These are phyloP conservation scores for Chrysoporthe austroafricana DNA, from an alignment of 2,329 filamentous ascomycete species.

Conservation along the genomic window DNA sequence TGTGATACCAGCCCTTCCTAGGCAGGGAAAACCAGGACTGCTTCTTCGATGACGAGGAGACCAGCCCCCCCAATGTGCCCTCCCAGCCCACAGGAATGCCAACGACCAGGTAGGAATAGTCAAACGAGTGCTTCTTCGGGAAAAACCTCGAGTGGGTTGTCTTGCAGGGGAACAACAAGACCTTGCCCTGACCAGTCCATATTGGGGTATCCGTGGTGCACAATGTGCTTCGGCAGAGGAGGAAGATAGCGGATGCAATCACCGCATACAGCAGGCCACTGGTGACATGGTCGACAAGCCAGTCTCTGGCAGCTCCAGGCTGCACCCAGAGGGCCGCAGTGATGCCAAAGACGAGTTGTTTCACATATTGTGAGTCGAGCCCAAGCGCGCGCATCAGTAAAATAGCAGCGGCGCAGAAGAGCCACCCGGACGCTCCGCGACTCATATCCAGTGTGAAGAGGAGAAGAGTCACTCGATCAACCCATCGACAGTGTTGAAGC, in stretches of 20 bases:
- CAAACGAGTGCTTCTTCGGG: constrained; percentile 69
- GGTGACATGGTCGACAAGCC: not conserved
- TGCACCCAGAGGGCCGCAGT: constrained; percentile 1
- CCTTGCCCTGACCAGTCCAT: constrained; percentile 32
- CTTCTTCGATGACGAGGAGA: constrained; percentile 49
- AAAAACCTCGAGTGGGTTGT: constrained; percentile 70
- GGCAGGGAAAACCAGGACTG: constrained; percentile 23
- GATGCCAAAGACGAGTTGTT: constrained; percentile 20
- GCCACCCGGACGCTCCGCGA: constrained; percentile 17
- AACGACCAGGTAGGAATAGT: constrained; percentile 71
- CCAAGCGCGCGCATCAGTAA: constrained; percentile 14
- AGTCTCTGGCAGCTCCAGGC: not conserved
- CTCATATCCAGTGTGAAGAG: constrained; percentile 23
- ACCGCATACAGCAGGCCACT: constrained; percentile 9
- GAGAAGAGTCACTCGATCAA: not conserved
- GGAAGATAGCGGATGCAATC: constrained; percentile 5
- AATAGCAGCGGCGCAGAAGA: constrained; percentile 18
- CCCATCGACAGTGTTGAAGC: not conserved
- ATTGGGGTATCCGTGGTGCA: constrained; percentile 6
- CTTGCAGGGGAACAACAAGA: constrained; percentile 65
- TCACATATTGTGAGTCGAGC: constrained; percentile 15
- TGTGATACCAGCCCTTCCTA: constrained; percentile 56
- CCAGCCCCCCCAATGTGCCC: constrained; percentile 57
- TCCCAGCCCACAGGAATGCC: constrained; percentile 69
- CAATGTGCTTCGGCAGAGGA: constrained; percentile 12